Base-by-base conservation (phyloP, 371 early-diverging fungal species). In the Dinochytrium kinnereticum region DNA sequence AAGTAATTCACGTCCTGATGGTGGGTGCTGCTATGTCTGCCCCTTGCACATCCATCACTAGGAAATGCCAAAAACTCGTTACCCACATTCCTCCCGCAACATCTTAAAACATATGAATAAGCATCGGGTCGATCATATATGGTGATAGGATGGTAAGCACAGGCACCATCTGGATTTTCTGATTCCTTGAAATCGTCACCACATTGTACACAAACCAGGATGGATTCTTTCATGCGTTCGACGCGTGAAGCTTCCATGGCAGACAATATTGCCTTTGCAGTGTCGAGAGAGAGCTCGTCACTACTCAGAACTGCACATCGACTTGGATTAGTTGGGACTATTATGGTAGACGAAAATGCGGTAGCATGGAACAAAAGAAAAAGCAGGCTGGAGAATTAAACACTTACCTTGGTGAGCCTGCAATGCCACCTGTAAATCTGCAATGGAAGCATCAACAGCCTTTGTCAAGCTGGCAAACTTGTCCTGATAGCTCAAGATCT, bases 401-500 rank as follows among this genome's bases (percentile, higher is more conserved):
- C 37, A n/a, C 37, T 34, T 15, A 61, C 61, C 61, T 33, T 61
- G 34, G 30, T 61, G 34, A 3, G 36, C 61, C 37, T 61, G 61
- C 61, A 61, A 37, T 2, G 61, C 61, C 31, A 61, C 36, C 61
- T 61, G 61, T 36, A 61, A 37, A 61, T 61, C 61, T 7, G 36
- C 31, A 10, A 55, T 31, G 15, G 15, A 61, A 31, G 61, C 30
- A 61, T 61, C 61, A 10, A 61, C 37, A 5, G 61, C 7, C 30
- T 33, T 28, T 34, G 3, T 15, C 3, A 34, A 7, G 36, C 3
- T 26, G 13, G 30, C 36, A 61, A 61, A 61, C 61, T 61, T 61
- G 13, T 61, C 61, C 61, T 61, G 61, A 26, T 61, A 61, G 34
- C 61, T 61, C 61, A 61, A 34, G 36, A 61, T 26, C 61, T 61